Conservation (phyloP, 176 grass and related monocot genomes). For the Urochloa ruziziensis region DNA sequence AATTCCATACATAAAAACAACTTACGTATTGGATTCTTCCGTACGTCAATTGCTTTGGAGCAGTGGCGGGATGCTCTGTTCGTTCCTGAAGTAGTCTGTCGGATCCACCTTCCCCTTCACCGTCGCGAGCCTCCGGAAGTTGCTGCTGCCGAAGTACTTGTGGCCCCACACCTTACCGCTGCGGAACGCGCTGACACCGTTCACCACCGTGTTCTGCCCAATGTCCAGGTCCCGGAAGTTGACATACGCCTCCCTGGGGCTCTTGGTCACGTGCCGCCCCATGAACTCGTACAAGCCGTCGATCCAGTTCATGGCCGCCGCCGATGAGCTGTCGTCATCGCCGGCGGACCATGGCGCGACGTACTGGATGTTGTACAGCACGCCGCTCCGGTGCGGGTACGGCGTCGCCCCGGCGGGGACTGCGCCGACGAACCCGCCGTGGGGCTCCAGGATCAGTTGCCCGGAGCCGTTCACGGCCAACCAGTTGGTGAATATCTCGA, state of each 20-base stretch:
- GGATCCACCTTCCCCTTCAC: conserved; percentile 38
- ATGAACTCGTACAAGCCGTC: conserved; percentile 20
- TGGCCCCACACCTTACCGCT: conserved; percentile 30
- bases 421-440: conserved; percentile 29
- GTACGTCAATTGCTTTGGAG: background rate
- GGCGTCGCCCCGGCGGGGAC: conserved; percentile 10
- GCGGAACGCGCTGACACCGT: conserved; percentile 6
- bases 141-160: conserved; percentile 17
- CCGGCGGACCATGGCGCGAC: conserved; percentile 13
- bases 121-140: conserved; percentile 39
- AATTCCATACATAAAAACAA: too few species aligned
- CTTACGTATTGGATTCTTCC: too few species aligned
- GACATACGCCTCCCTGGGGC: conserved; percentile 44
- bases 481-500: conserved; percentile 12
- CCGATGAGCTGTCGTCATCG: background rate
- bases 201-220: conserved; percentile 35
- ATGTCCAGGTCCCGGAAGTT: conserved; percentile 55
- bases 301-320: conserved; percentile 11
- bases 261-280: conserved; percentile 18
- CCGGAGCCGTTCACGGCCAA: conserved; percentile 31
- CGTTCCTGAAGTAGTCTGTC: conserved; percentile 41
- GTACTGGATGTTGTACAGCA: conserved; percentile 56
- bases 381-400: conserved; percentile 39
- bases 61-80: conserved; percentile 51
- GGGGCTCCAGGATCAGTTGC: conserved; percentile 40